phyloP scores from a whole-genome alignment of 176 grass and related monocot species.

The Aechmea fasciata region DNA sequence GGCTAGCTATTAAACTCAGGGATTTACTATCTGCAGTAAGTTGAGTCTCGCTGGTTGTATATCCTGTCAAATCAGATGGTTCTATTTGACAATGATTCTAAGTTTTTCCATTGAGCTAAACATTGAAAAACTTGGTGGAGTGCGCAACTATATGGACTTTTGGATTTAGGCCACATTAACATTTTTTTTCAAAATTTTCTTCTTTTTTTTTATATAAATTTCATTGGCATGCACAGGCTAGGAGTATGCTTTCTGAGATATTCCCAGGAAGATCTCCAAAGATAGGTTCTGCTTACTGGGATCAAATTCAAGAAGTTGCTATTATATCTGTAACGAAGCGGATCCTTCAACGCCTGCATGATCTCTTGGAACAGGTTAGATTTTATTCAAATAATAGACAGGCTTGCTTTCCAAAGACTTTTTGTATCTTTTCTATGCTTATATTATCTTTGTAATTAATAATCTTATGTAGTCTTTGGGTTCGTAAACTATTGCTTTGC shows the following conservation, averaged over 20 bases:
- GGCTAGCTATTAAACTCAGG: no score
- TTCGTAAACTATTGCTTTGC: neutral
- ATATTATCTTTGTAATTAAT: no score
- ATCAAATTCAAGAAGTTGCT: conserved; percentile 93
- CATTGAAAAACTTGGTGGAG: conserved; percentile 1
- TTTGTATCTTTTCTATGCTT: no score
- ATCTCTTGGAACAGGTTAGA: conserved; percentile 60
- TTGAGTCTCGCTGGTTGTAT: no score
- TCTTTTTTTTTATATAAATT: neutral
- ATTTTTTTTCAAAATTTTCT: neutral
- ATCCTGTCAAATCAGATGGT: no score
- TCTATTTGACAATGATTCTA: neutral
- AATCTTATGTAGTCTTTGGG: no score
- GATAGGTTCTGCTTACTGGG: conserved; percentile 75
- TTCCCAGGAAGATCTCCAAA: conserved; percentile 56
- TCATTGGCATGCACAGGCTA: conserved; percentile 38
- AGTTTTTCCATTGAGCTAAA: neutral
- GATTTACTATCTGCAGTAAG: no score
- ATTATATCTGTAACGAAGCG: conserved; percentile 64
- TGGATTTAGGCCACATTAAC: no score
- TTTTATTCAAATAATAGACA: conserved; percentile 22
- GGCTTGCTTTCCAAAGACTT: no score
- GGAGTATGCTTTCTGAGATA: conserved; percentile 71
- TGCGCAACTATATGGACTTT: no score
- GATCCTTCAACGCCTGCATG: conserved; percentile 60